These are phyloP conservation scores for Delphinella strobiligena DNA, from an alignment of 2,329 filamentous ascomycete genomes.

Conservation along the genomic window DNA sequence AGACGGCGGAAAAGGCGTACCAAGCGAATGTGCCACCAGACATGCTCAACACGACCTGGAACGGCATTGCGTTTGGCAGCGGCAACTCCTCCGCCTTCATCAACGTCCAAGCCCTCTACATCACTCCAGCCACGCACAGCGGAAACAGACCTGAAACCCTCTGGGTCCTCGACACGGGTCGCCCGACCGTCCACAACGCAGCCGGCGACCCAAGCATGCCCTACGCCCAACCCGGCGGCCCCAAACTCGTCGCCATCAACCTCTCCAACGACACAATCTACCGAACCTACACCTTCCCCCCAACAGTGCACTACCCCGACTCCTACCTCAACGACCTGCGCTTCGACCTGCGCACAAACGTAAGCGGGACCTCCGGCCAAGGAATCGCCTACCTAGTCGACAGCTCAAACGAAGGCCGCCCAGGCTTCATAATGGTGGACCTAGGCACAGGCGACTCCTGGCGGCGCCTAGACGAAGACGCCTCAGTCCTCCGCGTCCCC, in stretches of 20 bases:
- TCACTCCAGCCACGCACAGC: slow-evolving; percentile 24
- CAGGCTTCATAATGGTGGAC: slow-evolving; percentile 35
- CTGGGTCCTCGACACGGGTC: slow-evolving; percentile 34
- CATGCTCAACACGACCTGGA: slow-evolving; percentile 27
- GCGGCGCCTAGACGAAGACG: slow-evolving; percentile 26
- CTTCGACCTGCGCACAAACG: slow-evolving; percentile 32
- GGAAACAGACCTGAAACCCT: slow-evolving; percentile 27
- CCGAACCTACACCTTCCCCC: slow-evolving; percentile 30
- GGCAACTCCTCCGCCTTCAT: slow-evolving; percentile 29
- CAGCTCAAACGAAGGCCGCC: slow-evolving; percentile 33
- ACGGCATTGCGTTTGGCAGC: slow-evolving; percentile 33
- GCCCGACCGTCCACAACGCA: slow-evolving; percentile 29
- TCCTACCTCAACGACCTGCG: slow-evolving; percentile 36
- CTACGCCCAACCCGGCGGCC: slow-evolving; percentile 33
- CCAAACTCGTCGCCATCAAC: slow-evolving; percentile 32
- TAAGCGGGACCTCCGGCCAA: slow-evolving; percentile 23
- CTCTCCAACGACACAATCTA: slow-evolving; percentile 29
- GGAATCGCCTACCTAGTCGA: slow-evolving; percentile 36
- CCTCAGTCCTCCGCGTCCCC: slow-evolving; percentile 18
- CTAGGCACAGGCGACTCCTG: slow-evolving; percentile 29
- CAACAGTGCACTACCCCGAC: slow-evolving; percentile 32
- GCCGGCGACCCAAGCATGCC: slow-evolving; percentile 27
- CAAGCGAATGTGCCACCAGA: slow-evolving; percentile 27
- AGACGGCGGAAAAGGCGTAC: slow-evolving; percentile 35
- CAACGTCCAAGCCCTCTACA: slow-evolving; percentile 33